Conservation (phyloP, 2,329 filamentous ascomycete species). For the Hypoxylon sp. region DNA sequence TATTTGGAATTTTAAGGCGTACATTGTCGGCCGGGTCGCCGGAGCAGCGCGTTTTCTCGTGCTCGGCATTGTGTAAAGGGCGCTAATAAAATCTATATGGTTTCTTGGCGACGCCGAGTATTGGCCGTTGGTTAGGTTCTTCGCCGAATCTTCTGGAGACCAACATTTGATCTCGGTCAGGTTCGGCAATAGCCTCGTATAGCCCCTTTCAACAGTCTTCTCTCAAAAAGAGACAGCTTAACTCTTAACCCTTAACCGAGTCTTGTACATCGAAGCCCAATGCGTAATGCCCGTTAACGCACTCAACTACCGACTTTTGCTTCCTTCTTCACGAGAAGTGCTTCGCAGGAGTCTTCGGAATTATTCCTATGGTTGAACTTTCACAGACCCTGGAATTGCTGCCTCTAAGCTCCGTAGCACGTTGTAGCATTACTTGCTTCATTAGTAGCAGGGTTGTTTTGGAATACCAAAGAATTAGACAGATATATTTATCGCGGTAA, state of each 20-base stretch:
- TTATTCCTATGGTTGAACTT: neutral
- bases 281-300: conserved; percentile 1
- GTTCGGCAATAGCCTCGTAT: conserved; percentile 11
- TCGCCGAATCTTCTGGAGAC: conserved; percentile 1
- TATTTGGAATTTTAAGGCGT: neutral
- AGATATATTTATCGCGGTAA: too few relatives aligned
- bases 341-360: conserved; percentile 2
- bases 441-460: neutral
- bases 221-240: neutral
- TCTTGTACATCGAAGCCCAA: neutral
- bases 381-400: neutral
- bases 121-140: neutral
- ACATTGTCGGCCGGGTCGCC: neutral
- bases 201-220: conserved; percentile 4
- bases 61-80: neutral
- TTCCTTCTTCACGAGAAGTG: neutral
- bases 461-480: too few relatives aligned
- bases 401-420: neutral
- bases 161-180: conserved; percentile 5
- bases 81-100: neutral
- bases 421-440: neutral
- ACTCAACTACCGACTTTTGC: conserved; percentile 2
- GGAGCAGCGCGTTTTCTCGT: neutral
- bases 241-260: neutral
- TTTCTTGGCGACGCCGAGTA: neutral